These are phyloP conservation scores for Xanthoconium stramineum DNA, from an alignment of 768 basidiomycete genomes.

Conservation along the genomic window DNA sequence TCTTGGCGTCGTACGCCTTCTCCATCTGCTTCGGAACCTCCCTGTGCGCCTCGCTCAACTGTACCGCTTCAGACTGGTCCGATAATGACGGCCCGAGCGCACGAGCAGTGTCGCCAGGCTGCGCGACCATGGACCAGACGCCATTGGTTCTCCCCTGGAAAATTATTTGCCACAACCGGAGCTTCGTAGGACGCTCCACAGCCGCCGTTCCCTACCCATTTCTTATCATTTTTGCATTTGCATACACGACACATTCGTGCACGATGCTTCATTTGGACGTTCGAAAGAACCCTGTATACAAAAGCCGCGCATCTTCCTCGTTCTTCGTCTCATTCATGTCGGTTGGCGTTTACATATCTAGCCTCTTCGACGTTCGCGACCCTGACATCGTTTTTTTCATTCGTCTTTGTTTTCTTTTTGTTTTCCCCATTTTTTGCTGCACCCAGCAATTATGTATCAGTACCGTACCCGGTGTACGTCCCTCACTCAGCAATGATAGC, in stretches of 20 bases:
- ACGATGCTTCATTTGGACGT: conserved; percentile 16
- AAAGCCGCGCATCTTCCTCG: conserved; percentile 13
- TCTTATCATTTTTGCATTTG: neutral
- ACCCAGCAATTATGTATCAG: conserved; percentile 30
- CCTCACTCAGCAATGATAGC: conserved; percentile 15
- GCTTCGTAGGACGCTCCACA: conserved; percentile 27
- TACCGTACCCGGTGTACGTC: conserved; percentile 35
- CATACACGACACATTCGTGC: neutral
- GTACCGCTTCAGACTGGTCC: conserved; percentile 20
- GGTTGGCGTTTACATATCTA: conserved; percentile 21
- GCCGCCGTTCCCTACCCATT: neutral
- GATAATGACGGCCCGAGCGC: conserved; percentile 24
- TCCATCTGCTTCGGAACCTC: conserved; percentile 35
- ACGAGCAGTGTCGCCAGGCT: conserved; percentile 32
- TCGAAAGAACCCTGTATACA: conserved; percentile 23
- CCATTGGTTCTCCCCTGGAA: conserved; percentile 54
- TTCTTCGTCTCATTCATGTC: conserved; percentile 14
- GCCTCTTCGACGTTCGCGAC: conserved; percentile 27
- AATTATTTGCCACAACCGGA: conserved; percentile 45
- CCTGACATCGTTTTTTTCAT: conserved; percentile 12
- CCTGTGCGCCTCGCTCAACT: conserved; percentile 28
- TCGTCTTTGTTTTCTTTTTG: neutral
- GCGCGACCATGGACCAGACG: conserved; percentile 40
- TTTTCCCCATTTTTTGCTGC: conserved; percentile 2
- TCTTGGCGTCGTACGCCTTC: conserved; percentile 38